Evolutionary conservation across 2,329 filamentous ascomycete genomes (phyloP).

Genomic region (Aspergillus felis): DNA sequence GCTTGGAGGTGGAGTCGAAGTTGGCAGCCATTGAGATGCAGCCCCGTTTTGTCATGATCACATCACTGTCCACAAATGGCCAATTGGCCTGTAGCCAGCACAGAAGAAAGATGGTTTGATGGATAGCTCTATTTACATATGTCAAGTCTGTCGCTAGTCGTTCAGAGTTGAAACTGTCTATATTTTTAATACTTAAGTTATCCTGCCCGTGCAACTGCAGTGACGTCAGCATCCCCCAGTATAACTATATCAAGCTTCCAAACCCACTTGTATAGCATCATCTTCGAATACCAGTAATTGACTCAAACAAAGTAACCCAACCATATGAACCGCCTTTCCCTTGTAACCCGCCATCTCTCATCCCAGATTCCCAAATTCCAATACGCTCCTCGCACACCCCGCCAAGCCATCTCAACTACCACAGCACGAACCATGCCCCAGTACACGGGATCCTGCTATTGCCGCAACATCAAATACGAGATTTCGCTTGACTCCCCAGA

Average conservation of each 20-base stretch:
- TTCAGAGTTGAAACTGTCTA: too few relatives aligned
- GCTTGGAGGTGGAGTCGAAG: not conserved
- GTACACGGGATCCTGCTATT: constrained; percentile 46
- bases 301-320: not conserved
- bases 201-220: not conserved
- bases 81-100: not conserved
- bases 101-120: not conserved
- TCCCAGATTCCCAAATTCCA: not conserved
- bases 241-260: not conserved
- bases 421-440: constrained; percentile 19
- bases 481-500: constrained; percentile 43
- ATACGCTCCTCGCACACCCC: not conserved
- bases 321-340: not conserved
- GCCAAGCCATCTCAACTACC: not conserved
- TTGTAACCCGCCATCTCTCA: not conserved
- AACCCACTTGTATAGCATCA: not conserved
- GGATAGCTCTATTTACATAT: not conserved
- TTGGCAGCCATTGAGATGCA: not conserved
- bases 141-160: too few relatives aligned
- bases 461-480: constrained; percentile 45
- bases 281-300: not conserved
- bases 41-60: constrained; percentile 9
- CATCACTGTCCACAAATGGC: constrained; percentile 3
- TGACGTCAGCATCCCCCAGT: not conserved
- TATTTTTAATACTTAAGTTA: too few relatives aligned